Evolutionary conservation across 495 filamentous ascomycete genomes (phyloP).

Genomic region (Neurospora discreta): DNA sequence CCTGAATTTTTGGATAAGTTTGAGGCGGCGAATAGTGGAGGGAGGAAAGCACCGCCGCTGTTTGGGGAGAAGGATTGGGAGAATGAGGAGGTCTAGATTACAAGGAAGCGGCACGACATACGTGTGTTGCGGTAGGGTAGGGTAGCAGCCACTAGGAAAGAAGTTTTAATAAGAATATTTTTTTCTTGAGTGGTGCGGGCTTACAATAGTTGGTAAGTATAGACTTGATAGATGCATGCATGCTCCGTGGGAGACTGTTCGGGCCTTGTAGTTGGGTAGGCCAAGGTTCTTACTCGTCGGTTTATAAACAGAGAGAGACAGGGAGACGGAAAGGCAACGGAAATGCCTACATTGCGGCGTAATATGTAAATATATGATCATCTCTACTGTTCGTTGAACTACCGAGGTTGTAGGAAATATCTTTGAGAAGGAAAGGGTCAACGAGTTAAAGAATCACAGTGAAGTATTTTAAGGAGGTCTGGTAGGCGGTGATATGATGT

Average conservation of each 20-base stretch:
- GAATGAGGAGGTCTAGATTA: conserved; percentile 32
- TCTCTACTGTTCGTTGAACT: neutral
- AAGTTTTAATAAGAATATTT: neutral
- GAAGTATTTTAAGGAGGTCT: no score
- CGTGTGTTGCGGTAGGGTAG: neutral
- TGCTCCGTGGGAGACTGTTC: no score
- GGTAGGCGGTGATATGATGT: no score
- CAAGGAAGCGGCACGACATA: conserved; percentile 14
- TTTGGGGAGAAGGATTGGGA: conserved; percentile 40
- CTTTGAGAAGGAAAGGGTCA: no score
- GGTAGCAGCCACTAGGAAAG: neutral
- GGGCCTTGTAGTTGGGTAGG: no score
- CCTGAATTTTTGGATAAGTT: conserved; percentile 87
- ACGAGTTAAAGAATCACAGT: no score
- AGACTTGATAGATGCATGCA: no score
- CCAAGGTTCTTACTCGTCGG: no score
- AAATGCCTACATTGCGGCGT: neutral
- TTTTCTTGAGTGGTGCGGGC: neutral
- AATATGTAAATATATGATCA: neutral
- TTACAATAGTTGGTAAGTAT: neutral
- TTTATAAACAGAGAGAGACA: no score
- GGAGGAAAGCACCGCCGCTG: conserved; percentile 23
- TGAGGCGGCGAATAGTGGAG: conserved; percentile 44
- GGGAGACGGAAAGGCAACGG: no score
- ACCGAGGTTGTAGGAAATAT: no score